These are phyloP conservation scores for Baorangia bicolor DNA, from an alignment of 768 basidiomycete genomes.

Conservation along the genomic window DNA sequence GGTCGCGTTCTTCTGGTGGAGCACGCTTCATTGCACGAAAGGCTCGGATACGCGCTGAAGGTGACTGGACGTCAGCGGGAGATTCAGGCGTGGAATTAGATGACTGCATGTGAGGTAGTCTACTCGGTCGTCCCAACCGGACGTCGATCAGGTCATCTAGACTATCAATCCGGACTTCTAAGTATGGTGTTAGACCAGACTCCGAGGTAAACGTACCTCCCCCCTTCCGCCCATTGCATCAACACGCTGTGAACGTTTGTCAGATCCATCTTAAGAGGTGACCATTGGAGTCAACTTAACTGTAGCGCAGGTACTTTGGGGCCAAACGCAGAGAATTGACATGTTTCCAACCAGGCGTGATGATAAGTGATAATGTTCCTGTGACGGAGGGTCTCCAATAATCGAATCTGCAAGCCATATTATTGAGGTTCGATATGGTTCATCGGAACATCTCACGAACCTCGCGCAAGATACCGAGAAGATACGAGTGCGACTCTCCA, in stretches of 20 bases:
- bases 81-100: conserved; percentile 21
- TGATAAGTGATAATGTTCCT: conserved; percentile 95
- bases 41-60: conserved; percentile 72
- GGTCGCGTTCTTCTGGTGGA: conserved; percentile 60
- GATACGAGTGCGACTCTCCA: conserved; percentile 83
- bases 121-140: conserved; percentile 62
- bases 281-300: conserved; percentile 42
- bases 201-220: conserved; percentile 43
- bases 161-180: conserved; percentile 33
- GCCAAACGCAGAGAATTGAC: conserved; percentile 85
- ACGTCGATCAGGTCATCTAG: conserved; percentile 84
- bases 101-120: conserved; percentile 42
- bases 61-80: conserved; percentile 44
- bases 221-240: conserved; percentile 94
- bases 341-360: conserved; percentile 89
- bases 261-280: neutral
- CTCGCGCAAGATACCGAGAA: conserved; percentile 80
- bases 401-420: conserved; percentile 59
- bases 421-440: neutral
- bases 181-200: neutral
- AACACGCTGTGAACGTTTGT: conserved; percentile 52
- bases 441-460: conserved; percentile 30
- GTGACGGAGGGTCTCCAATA: conserved; percentile 84
- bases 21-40: conserved; percentile 71
- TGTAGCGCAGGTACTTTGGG: conserved; percentile 86